Conservation (phyloP, 176 grass and related monocot genomes). For the Zea luxurians region DNA sequence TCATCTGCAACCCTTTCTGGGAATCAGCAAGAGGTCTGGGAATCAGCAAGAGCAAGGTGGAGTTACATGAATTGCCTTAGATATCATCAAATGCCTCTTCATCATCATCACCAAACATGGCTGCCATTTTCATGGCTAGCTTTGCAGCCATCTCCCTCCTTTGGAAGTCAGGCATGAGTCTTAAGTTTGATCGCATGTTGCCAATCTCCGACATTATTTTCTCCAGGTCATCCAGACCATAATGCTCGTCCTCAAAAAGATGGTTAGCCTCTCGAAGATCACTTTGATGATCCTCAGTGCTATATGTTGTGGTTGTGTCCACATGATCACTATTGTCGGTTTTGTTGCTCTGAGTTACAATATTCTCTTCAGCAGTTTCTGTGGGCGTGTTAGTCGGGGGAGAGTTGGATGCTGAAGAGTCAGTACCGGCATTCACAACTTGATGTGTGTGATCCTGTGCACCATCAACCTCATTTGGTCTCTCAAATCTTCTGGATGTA, state of each 20-base stretch:
- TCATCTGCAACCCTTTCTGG: background rate
- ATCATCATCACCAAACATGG: slow-evolving; percentile 77
- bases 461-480: slow-evolving; percentile 40
- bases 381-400: slow-evolving; percentile 32
- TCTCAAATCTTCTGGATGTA: slow-evolving; percentile 51
- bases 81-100: slow-evolving; percentile 51
- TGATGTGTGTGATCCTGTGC: slow-evolving; percentile 21
- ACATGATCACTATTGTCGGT: slow-evolving; percentile 19
- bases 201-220: slow-evolving; percentile 85
- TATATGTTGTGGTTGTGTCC: slow-evolving; percentile 18
- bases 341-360: slow-evolving; percentile 21
- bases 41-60: background rate
- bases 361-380: slow-evolving; percentile 31
- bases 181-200: slow-evolving; percentile 77
- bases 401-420: slow-evolving; percentile 30
- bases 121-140: slow-evolving; percentile 86
- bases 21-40: background rate
- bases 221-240: slow-evolving; percentile 83
- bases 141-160: slow-evolving; percentile 89
- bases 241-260: slow-evolving; percentile 57
- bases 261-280: slow-evolving; percentile 14
- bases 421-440: slow-evolving; percentile 26
- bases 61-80: slow-evolving; percentile 26
- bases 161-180: slow-evolving; percentile 88
- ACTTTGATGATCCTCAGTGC: slow-evolving; percentile 26